Evolutionary conservation across 2,329 filamentous ascomycete genomes (phyloP).

Genomic region (Claviceps sp.): DNA sequence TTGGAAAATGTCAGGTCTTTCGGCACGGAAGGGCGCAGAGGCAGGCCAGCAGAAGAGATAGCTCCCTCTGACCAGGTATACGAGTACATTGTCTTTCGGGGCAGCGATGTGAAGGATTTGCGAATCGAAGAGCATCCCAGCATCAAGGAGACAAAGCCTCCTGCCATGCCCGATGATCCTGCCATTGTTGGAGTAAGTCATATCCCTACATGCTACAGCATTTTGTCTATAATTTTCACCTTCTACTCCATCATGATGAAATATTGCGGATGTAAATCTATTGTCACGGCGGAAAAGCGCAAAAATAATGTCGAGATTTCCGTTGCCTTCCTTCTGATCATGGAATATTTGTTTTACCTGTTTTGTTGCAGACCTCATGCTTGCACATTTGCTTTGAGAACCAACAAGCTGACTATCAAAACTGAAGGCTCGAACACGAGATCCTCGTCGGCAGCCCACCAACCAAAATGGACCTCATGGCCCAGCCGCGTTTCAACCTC

Average conservation of each 20-base stretch:
- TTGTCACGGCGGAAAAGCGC: constrained; percentile 77
- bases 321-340: constrained; percentile 99
- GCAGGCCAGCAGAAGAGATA: constrained; percentile 68
- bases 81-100: constrained; percentile 97
- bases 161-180: constrained; percentile 80
- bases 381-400: neutral
- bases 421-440: constrained; percentile 27
- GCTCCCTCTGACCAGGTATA: constrained; percentile 77
- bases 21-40: constrained; percentile 82
- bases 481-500: constrained; percentile 27
- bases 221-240: constrained; percentile 5
- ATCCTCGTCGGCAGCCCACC: constrained; percentile 17
- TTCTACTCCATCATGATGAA: constrained; percentile 60
- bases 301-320: constrained; percentile 94
- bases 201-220: neutral
- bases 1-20: constrained; percentile 92
- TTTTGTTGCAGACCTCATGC: constrained; percentile 1
- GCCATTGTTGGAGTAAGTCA: constrained; percentile 91
- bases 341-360: constrained; percentile 5
- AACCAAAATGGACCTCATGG: constrained; percentile 18
- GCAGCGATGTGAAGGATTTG: constrained; percentile 96
- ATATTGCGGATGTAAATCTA: constrained; percentile 91
- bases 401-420: constrained; percentile 11
- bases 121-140: constrained; percentile 76
- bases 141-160: constrained; percentile 60